Percentiles rank a stretch among this genome's conserved stretches.
Conservation (phyloP, 352 stramenopile species). For the Pythium myriotylum region DNA sequence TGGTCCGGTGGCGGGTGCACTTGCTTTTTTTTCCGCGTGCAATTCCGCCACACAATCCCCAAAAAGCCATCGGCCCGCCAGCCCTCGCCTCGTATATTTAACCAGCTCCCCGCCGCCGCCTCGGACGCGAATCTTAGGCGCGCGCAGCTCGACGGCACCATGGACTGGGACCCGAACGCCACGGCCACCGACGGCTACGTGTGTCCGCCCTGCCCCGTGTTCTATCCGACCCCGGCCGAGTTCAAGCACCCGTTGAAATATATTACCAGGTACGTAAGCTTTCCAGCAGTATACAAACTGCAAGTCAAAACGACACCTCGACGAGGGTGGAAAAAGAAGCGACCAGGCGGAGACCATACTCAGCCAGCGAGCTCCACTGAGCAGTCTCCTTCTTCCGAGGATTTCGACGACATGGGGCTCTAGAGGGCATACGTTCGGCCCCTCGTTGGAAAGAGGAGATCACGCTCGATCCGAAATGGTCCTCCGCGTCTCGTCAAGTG, state of each 20-base stretch:
- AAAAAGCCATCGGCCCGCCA: slow-evolving; percentile 4
- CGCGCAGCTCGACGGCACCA: slow-evolving; percentile 1
- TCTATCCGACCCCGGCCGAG: slow-evolving; percentile 84
- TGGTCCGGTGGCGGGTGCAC: slow-evolving; percentile 1
- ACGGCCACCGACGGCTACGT: slow-evolving; percentile 72
- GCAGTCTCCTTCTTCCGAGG: not conserved
- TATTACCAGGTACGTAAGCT: slow-evolving; percentile 86
- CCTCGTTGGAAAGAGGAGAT: slow-evolving; percentile 26
- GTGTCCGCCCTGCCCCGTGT: slow-evolving; percentile 84
- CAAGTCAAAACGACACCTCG: slow-evolving; percentile 19
- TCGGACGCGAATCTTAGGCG: not conserved
- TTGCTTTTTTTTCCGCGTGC: slow-evolving; percentile 25
- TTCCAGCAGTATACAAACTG: slow-evolving; percentile 39
- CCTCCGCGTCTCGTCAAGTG: not conserved
- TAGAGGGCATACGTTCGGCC: slow-evolving; percentile 15
- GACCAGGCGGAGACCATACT: slow-evolving; percentile 4
- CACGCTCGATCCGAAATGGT: slow-evolving; percentile 2
- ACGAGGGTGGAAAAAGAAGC: slow-evolving; percentile 24
- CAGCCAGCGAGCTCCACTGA: not conserved
- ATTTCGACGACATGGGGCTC: slow-evolving; percentile 1
- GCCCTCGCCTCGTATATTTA: slow-evolving; percentile 14
- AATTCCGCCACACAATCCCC: slow-evolving; percentile 20
- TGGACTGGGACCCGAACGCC: slow-evolving; percentile 72
- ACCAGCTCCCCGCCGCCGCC: not conserved
- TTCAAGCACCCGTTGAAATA: slow-evolving; percentile 92